These are phyloP conservation scores for Saccharomyces paradoxus DNA, from an alignment of 805 yeast species.

Conservation along the genomic window DNA sequence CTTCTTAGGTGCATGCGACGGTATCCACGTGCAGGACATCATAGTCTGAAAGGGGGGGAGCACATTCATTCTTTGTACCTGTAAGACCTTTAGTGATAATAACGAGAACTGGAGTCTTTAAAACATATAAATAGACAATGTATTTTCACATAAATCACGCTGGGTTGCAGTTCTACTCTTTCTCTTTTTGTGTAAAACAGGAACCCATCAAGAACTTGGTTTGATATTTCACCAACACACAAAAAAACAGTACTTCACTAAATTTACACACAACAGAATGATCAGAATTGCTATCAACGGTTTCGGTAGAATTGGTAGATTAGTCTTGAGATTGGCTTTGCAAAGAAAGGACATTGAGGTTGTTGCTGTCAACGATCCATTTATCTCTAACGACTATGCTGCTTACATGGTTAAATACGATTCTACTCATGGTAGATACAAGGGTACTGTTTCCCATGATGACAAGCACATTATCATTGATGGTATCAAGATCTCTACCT, in stretches of 20 bases:
- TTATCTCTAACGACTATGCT: slow-evolving; percentile 83
- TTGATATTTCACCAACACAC: background rate
- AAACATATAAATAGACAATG: background rate
- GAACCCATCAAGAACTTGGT: background rate
- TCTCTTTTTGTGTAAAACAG: background rate
- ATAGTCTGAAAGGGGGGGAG: background rate
- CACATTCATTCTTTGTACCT: background rate
- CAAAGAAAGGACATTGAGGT: slow-evolving; percentile 67
- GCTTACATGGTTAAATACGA: slow-evolving; percentile 94
- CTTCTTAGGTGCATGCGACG: background rate
- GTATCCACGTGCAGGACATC: background rate
- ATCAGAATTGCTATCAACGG: slow-evolving; percentile 85
- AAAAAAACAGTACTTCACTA: background rate
- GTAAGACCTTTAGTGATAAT: background rate
- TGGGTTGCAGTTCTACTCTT: background rate
- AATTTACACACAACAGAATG: background rate
- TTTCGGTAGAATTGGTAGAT: slow-evolving; percentile 91
- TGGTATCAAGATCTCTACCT: slow-evolving; percentile 5
- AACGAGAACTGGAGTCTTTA: background rate
- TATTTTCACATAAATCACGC: background rate
- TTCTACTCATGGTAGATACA: slow-evolving; percentile 82
- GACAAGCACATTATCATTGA: slow-evolving; percentile 44
- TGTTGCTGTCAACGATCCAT: slow-evolving; percentile 87
- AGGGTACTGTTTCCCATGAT: slow-evolving; percentile 59
- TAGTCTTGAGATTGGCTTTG: slow-evolving; percentile 77